These are phyloP conservation scores for Colletotrichum gloeosporioides DNA, from an alignment of 2,329 filamentous ascomycete species.

Conservation along the genomic window DNA sequence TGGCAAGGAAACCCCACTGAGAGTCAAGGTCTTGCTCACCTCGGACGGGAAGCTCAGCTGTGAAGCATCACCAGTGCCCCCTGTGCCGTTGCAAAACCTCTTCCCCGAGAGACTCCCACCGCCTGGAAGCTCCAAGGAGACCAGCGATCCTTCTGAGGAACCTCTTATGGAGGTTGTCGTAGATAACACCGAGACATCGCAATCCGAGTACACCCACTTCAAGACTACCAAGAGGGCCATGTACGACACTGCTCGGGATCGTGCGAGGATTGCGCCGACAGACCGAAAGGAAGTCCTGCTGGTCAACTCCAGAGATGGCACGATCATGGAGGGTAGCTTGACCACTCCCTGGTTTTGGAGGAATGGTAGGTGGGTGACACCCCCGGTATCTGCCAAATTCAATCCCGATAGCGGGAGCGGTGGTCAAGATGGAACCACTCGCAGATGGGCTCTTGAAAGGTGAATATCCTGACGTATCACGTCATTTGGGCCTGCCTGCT, in stretches of 20 bases:
- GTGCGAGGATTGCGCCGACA: conserved; percentile 58
- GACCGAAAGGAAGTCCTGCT: conserved; percentile 77
- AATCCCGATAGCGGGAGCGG: conserved; percentile 59
- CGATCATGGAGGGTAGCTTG: conserved; percentile 85
- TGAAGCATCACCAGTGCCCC: conserved; percentile 14
- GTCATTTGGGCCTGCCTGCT: neutral
- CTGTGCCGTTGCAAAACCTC: conserved; percentile 54
- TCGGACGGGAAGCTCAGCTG: conserved; percentile 52
- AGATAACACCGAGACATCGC: conserved; percentile 44
- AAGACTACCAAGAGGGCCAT: conserved; percentile 80
- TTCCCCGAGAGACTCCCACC: conserved; percentile 62
- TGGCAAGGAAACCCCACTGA: conserved; percentile 36
- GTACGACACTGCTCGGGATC: conserved; percentile 73
- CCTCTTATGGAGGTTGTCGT: conserved; percentile 48
- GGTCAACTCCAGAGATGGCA: conserved; percentile 61
- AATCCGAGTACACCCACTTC: conserved; percentile 76
- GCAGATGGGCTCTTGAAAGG: conserved; percentile 81
- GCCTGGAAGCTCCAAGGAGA: conserved; percentile 36
- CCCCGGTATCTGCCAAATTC: conserved; percentile 59
- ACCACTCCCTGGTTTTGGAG: conserved; percentile 86
- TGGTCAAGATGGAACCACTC: conserved; percentile 82
- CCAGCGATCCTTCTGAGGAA: conserved; percentile 29
- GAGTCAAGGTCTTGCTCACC: conserved; percentile 62
- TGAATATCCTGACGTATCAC: conserved; percentile 33
- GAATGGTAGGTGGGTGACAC: conserved; percentile 78